Percentiles rank a stretch among this genome's conserved stretches.
phyloP scores from a whole-genome alignment of 2,329 filamentous ascomycete species.

The Cladophialophora carrionii region DNA sequence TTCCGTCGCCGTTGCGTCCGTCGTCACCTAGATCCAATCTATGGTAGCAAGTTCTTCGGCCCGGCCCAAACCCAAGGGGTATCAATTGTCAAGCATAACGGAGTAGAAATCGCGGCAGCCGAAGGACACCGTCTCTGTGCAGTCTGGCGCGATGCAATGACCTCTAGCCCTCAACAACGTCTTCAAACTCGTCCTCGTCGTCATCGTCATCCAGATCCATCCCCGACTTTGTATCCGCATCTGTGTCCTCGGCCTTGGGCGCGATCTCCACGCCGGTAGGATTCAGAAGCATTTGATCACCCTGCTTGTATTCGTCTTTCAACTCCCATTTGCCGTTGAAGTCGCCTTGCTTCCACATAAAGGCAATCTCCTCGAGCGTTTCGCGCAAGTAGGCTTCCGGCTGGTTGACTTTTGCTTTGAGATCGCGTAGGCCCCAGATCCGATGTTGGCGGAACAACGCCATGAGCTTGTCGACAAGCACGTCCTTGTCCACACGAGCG shows the following conservation, averaged over 20 bases:
- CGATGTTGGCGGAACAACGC: constrained; percentile 79
- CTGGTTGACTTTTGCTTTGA: constrained; percentile 77
- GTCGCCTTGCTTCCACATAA: constrained; percentile 38
- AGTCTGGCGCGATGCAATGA: neutral
- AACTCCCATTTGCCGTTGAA: constrained; percentile 41
- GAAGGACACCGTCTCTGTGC: neutral
- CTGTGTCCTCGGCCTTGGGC: constrained; percentile 36
- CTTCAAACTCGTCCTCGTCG: constrained; percentile 37
- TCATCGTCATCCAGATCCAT: constrained; percentile 33
- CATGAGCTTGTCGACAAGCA: constrained; percentile 84
- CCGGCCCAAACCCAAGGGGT: neutral
- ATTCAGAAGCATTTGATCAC: constrained; percentile 41
- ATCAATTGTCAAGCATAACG: neutral
- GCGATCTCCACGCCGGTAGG: constrained; percentile 30
- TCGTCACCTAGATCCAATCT: neutral
- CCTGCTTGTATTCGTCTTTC: constrained; percentile 44
- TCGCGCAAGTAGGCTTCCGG: constrained; percentile 92
- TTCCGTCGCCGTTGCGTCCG: neutral
- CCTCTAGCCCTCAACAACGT: constrained; percentile 23
- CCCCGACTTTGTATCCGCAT: constrained; percentile 36
- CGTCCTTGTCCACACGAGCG: constrained; percentile 84
- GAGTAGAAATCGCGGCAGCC: neutral
- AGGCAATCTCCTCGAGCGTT: constrained; percentile 62
- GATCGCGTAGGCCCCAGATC: constrained; percentile 91
- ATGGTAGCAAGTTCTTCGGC: neutral